Evolutionary conservation across 306 rosid species (phyloP).

Genomic region (Vigna radiata): DNA sequence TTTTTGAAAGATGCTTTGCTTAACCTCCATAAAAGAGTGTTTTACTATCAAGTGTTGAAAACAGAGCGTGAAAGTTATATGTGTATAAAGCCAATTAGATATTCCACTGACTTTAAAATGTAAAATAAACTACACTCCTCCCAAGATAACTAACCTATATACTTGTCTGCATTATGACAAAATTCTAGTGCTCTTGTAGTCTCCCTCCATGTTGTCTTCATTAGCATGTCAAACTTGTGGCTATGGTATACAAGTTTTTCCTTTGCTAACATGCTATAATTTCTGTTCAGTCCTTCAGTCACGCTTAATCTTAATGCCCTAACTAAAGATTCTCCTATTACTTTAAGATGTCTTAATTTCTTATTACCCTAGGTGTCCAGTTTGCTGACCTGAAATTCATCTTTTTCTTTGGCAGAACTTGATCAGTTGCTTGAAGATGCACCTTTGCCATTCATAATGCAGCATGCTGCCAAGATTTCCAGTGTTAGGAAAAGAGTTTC

Average conservation of each 20-base stretch:
- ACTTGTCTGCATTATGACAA: constrained; percentile 21
- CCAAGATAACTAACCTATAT: background rate
- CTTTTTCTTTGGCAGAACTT: constrained; percentile 63
- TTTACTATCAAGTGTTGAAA: constrained; percentile 21
- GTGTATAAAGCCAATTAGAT: constrained; percentile 14
- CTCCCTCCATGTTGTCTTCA: background rate
- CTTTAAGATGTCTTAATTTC: constrained; percentile 21
- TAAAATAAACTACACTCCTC: constrained; percentile 5
- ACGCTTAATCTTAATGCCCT: constrained; percentile 22
- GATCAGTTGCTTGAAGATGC: constrained; percentile 86
- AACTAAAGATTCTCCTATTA: constrained; percentile 31
- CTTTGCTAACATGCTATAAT: background rate
- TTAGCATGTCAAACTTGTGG: constrained; percentile 39
- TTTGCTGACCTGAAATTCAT: constrained; percentile 40
- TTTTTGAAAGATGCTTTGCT: constrained; percentile 19
- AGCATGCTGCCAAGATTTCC: constrained; percentile 77
- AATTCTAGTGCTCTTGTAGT: constrained; percentile 11
- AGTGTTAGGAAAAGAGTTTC: constrained; percentile 75
- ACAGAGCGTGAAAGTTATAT: background rate
- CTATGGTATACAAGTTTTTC: constrained; percentile 24
- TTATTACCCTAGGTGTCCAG: constrained; percentile 12
- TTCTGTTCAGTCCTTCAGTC: background rate
- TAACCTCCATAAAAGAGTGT: constrained; percentile 11
- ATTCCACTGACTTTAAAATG: background rate
- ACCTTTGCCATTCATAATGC: constrained; percentile 74